Base-by-base conservation (phyloP, 148 eudicot species). In the Silene uniflora region DNA sequence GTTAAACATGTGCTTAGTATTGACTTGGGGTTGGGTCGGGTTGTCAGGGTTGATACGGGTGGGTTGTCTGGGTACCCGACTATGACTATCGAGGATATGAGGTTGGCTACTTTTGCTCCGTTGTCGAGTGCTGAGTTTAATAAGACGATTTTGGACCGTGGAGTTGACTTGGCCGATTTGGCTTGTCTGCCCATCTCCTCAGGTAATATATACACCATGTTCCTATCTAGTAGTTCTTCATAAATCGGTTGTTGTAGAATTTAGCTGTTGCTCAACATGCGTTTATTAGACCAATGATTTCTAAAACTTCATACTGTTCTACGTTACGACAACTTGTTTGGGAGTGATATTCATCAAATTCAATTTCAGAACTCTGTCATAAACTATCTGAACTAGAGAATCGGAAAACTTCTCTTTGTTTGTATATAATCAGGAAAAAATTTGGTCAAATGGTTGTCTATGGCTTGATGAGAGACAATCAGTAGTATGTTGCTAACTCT, bases 71-170 rank as follows among this genome's bases (percentile, higher is more conserved):
- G 99, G 25, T 91, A 88, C 77, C 99, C 99, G 78, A 85, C 81
- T 5, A 89, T 96, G 99, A 96, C 99, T 25, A 75, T 92, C 0
- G 97, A 96, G 81, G 99, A 96, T 63, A 96, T 96, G 99, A 81
- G 74, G 0, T 73, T 85, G 13, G 83, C 86, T 2, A 85, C 89
- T 23, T 83, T 74, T 80, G 95, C 93, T 3, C 99, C 99, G 24
- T 84, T 96, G 3, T 62, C 71, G 18, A 91, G 83, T 79, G 69
- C 79, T 1, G 93, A 81, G 62, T 96, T 96, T 49, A 96, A 96
- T 80, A 93, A 86, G 56, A 87, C 98, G 67, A 77, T 96, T 71
- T 23, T 78, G 56, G 84, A 73, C 18, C 92, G 99, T 25, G 97
- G 99, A 10, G 87, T 96, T 27, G 91, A 87, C 74, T 77, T 88